Base-by-base conservation (phyloP, 176 grass and related monocot species). In the Pharus latifolius region DNA sequence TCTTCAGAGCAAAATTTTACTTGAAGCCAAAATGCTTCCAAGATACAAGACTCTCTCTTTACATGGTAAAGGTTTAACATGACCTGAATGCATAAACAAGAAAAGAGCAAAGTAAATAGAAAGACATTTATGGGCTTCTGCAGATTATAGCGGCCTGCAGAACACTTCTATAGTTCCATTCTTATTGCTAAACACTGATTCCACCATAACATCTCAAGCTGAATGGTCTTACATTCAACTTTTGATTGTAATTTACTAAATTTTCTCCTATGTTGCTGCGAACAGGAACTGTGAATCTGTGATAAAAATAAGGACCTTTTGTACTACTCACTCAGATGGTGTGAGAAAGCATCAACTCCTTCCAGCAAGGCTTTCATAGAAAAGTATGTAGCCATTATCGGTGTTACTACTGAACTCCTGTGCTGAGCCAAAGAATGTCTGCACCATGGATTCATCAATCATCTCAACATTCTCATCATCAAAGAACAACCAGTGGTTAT, bases 401-500 rank as follows among this genome's bases (percentile, higher is more conserved):
- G 89, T 98, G 82, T 98, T 93, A 70, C 83, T 84, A 40, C 89
- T 88, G 61, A 88, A 98, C 67, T 98, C 94, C 30, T 93, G 94
- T 37, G 89, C 67, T 17, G 83, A 90, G 17, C 94, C 94, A 69
- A 98, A 98, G 79, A 90, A 98, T 30, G 86, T 84, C 51, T 98
- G 89, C 54, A 98, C 81, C 17, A 69, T 81, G 38, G 83, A 87
- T 66, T 98, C 94, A 12, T 93, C 89, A 66, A 86, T 98, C 83
- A 90, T 88, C 75, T 98, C 94, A 61, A 98, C 89, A 75, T 90
- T 98, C 71, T 98, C 94, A 1, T 93, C 94, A 4, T 97, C 93
- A 19, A 97, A 92, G 80, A 85, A 97, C 29, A 97, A 71, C 93
- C 89, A 97, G 40, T 90, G 94, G 48, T 91, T 93, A 49, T 93